These are phyloP conservation scores for Chytriomyces confervae DNA, from an alignment of 192 early-diverging fungal genomes.

Conservation along the genomic window DNA sequence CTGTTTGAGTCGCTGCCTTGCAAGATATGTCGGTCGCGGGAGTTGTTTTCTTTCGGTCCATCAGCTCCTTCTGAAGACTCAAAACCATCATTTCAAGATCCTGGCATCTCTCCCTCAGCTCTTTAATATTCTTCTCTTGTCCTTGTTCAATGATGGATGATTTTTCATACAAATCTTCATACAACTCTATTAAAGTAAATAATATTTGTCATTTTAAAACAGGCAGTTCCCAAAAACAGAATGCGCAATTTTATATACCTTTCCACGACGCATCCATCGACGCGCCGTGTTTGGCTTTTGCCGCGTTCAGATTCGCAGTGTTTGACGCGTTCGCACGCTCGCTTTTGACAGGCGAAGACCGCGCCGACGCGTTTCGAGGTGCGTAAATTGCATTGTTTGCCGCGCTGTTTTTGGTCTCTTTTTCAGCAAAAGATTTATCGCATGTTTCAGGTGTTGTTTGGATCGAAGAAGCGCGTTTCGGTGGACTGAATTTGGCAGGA, in stretches of 20 bases:
- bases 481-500: too few species aligned
- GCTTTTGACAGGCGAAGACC: not conserved
- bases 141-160: conserved; percentile 5
- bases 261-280: conserved; percentile 3
- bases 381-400: too few species aligned
- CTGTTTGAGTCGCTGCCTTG: not conserved
- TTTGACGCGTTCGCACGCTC: too few species aligned
- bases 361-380: not conserved
- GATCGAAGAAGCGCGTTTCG: too few species aligned
- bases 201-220: too few species aligned
- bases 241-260: not conserved
- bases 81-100: conserved; percentile 29
- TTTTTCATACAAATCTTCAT: conserved; percentile 30
- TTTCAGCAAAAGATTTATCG: too few species aligned
- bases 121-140: not conserved
- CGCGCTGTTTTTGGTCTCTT: too few species aligned
- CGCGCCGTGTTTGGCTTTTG: not conserved
- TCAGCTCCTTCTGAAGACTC: conserved; percentile 72
- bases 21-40: not conserved
- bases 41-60: conserved; percentile 59
- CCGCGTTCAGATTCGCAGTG: too few species aligned
- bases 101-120: not conserved
- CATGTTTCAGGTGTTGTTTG: too few species aligned
- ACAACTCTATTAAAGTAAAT: conserved; percentile 6
- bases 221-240: not conserved